These are phyloP conservation scores for Colletotrichum eleusines DNA, from an alignment of 2,329 filamentous ascomycete species.

Conservation along the genomic window DNA sequence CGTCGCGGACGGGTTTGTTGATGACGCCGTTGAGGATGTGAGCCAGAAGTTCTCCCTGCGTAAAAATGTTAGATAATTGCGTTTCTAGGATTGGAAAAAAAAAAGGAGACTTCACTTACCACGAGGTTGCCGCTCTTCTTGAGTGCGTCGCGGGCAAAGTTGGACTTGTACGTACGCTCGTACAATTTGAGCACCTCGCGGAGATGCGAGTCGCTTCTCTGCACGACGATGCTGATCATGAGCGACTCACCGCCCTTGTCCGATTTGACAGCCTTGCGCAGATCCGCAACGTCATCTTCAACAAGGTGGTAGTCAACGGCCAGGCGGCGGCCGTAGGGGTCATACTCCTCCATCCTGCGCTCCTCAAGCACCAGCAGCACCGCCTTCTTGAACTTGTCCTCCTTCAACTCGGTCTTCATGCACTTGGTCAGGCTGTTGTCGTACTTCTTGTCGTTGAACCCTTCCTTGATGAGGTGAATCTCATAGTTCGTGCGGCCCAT, in stretches of 20 bases:
- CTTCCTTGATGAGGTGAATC: slow-evolving; percentile 85
- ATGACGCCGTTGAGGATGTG: slow-evolving; percentile 98
- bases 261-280: slow-evolving; percentile 76
- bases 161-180: slow-evolving; percentile 77
- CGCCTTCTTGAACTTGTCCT: slow-evolving; percentile 95
- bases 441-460: slow-evolving; percentile 94
- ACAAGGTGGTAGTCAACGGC: slow-evolving; percentile 71
- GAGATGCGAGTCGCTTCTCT: slow-evolving; percentile 84
- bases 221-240: slow-evolving; percentile 87
- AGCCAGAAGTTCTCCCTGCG: slow-evolving; percentile 89
- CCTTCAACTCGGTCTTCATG: slow-evolving; percentile 92
- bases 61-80: slow-evolving; percentile 9
- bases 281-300: slow-evolving; percentile 77
- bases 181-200: slow-evolving; percentile 84
- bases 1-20: slow-evolving; percentile 93
- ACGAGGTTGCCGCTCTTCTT: slow-evolving; percentile 92
- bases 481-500: slow-evolving; percentile 94
- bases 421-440: slow-evolving; percentile 82
- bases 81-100: background rate
- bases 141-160: slow-evolving; percentile 90
- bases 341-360: slow-evolving; percentile 83
- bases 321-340: slow-evolving; percentile 70
- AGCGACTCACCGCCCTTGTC: slow-evolving; percentile 87
- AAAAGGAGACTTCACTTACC: slow-evolving; percentile 66
- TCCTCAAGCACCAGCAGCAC: slow-evolving; percentile 87